Percentiles rank a stretch among this genome's conserved stretches.
Conservation (phyloP, 2,329 filamentous ascomycete species). For the Ceratocystis lukuohia region DNA sequence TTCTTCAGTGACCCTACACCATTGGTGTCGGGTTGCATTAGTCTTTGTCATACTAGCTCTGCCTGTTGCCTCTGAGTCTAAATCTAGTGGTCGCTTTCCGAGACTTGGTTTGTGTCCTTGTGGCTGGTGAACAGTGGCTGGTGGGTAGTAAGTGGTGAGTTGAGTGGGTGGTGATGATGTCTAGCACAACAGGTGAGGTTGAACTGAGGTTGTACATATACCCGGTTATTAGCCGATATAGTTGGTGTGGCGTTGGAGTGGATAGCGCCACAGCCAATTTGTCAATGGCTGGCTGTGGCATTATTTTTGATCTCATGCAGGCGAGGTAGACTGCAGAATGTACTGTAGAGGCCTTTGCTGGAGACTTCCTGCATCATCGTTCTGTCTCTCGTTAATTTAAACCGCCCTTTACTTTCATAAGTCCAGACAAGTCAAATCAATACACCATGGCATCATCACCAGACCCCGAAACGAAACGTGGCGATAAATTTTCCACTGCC, state of each 20-base stretch:
- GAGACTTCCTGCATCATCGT: not conserved
- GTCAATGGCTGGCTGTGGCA: not conserved
- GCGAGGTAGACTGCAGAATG: not conserved
- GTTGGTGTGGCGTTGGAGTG: not conserved
- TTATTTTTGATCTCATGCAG: not conserved
- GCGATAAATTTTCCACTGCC: conserved; percentile 24
- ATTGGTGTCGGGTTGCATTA: not conserved
- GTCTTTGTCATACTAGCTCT: not conserved
- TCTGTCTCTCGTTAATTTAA: not conserved
- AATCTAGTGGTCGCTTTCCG: not conserved
- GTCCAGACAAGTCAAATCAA: not conserved
- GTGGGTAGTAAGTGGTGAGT: no score
- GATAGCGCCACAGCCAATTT: not conserved
- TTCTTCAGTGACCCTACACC: not conserved
- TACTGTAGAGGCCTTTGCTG: not conserved
- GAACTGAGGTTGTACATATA: not conserved
- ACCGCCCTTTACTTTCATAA: not conserved
- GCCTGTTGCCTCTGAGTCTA: not conserved
- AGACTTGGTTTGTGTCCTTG: not conserved
- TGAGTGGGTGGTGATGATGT: not conserved
- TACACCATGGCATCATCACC: conserved; percentile 5
- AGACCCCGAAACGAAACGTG: conserved; percentile 4
- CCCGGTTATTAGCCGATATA: not conserved
- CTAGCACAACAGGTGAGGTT: not conserved
- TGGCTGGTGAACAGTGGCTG: not conserved